Evolutionary conservation across 2,329 filamentous ascomycete genomes (phyloP).

Genomic region (Moelleriella libera): DNA sequence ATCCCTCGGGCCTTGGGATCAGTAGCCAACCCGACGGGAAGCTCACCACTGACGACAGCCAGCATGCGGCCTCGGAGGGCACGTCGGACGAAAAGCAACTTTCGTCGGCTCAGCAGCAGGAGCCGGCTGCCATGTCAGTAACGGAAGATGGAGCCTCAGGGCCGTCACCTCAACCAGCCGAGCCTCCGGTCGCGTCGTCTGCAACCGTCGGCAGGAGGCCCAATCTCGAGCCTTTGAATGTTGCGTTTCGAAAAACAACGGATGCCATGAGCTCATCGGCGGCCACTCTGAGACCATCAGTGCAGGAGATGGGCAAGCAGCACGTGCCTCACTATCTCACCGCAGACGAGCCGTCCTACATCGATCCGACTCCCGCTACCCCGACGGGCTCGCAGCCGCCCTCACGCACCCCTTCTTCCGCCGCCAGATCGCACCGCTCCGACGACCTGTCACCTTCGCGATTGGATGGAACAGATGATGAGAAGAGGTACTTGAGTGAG

Average conservation of each 20-base stretch:
- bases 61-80: not conserved
- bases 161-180: not conserved
- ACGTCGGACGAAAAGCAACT: not conserved
- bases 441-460: conserved; percentile 36
- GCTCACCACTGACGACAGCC: not conserved
- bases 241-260: conserved; percentile 4
- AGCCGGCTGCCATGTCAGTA: not conserved
- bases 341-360: conserved; percentile 32
- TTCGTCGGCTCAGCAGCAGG: not conserved
- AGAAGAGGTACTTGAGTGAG: conserved; percentile 41
- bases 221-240: conserved; percentile 5
- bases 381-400: conserved; percentile 39
- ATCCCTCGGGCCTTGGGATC: conserved; percentile 11
- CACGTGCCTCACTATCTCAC: conserved; percentile 27
- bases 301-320: conserved; percentile 19
- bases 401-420: conserved; percentile 43
- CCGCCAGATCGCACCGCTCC: conserved; percentile 31
- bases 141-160: not conserved
- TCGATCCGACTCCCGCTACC: conserved; percentile 45
- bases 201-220: conserved; percentile 11
- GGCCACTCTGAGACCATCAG: conserved; percentile 32
- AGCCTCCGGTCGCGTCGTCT: too few relatives aligned
- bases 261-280: conserved; percentile 30
- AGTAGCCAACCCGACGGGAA: not conserved
- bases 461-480: conserved; percentile 40